Percentiles rank a stretch among this genome's conserved stretches.
Conservation (phyloP, 192 early-diverging fungal species). For the Coemansia aciculifera region DNA sequence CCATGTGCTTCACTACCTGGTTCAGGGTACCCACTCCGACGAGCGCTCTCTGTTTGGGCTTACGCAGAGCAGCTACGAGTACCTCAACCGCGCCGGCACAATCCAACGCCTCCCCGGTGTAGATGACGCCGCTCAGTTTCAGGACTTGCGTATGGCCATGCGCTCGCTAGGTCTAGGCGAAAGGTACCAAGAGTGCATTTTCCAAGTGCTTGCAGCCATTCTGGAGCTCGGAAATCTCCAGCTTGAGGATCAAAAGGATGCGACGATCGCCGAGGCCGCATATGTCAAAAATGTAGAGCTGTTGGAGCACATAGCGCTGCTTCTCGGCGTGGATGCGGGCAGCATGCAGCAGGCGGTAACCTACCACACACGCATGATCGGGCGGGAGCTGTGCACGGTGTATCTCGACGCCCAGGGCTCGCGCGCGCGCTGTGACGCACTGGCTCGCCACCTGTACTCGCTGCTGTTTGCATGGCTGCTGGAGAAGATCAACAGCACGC, state of each 20-base stretch:
- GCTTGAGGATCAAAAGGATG: slow-evolving; percentile 71
- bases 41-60: slow-evolving; percentile 78
- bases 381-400: slow-evolving; percentile 77
- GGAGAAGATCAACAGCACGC: slow-evolving; percentile 77
- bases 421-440: slow-evolving; percentile 66
- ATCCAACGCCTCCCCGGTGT: slow-evolving; percentile 58
- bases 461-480: slow-evolving; percentile 82
- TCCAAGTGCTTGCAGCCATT: slow-evolving; percentile 82
- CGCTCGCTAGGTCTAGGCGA: slow-evolving; percentile 84
- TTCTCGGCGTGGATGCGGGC: slow-evolving; percentile 79
- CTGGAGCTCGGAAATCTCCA: slow-evolving; percentile 86
- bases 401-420: slow-evolving; percentile 79
- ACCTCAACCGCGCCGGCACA: slow-evolving; percentile 43
- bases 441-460: slow-evolving; percentile 77
- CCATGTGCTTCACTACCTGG: slow-evolving; percentile 93
- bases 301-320: slow-evolving; percentile 78
- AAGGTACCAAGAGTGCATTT: slow-evolving; percentile 81
- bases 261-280: slow-evolving; percentile 71
- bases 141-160: slow-evolving; percentile 77
- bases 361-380: slow-evolving; percentile 83
- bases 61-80: slow-evolving; percentile 60
- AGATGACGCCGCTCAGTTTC: slow-evolving; percentile 64
- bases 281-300: slow-evolving; percentile 76
- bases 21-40: slow-evolving; percentile 77
- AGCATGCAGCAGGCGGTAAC: slow-evolving; percentile 80